Base-by-base conservation (phyloP, 2,329 filamentous ascomycete genomes). In the Ascochyta pisi region DNA sequence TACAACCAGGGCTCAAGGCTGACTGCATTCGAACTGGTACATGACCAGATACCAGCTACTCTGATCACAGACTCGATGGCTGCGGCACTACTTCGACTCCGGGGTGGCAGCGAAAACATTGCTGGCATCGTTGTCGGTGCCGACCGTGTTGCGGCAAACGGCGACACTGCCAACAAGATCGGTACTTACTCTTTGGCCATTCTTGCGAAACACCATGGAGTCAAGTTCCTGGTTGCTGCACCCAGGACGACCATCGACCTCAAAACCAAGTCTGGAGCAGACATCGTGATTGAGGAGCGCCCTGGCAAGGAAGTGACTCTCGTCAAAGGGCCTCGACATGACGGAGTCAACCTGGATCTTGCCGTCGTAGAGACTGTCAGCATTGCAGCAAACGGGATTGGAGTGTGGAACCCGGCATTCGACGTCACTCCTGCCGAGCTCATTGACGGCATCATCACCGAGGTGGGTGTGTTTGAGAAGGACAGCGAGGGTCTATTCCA, bases 131-230 rank as follows among this genome's bases (percentile, higher is more conserved):
- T 99, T 27, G 95, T 99, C 0, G 95, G 95, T 26, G 95, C 95
- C 3, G 95, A 99, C 75, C 87, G 95, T 53, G 95, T 99, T 13
- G 95, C 94, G 29, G 90, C 92, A 46, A 99, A 99, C 69, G 95
- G 95, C 27, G 95, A 99, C 78, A 98, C 95, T 0, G 95, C 95
- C 52, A 99, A 99, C 81, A 99, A 99, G 81, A 96, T 99, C 59
- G 95, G 95, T 47, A 99, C 95, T 0, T 98, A 99, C 74, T 85
- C 89, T 50, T 84, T 99, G 4, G 92, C 95, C 3, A 92, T 98
- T n/a, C 83, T 96, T 27, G 95, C 95, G 22, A 88, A 84, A 63
- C 82, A 93, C 69, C 95, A 99, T 69, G 90, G 91, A 16, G 84
- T 98, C 69, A 96, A 94, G 76, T 99, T 99, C 73, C 84, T 99